A percentile compares a stretch with the other conserved stretches of the same genome.
phyloP scores from a whole-genome alignment of 805 yeast genomes.

The Candida sithepensis region DNA sequence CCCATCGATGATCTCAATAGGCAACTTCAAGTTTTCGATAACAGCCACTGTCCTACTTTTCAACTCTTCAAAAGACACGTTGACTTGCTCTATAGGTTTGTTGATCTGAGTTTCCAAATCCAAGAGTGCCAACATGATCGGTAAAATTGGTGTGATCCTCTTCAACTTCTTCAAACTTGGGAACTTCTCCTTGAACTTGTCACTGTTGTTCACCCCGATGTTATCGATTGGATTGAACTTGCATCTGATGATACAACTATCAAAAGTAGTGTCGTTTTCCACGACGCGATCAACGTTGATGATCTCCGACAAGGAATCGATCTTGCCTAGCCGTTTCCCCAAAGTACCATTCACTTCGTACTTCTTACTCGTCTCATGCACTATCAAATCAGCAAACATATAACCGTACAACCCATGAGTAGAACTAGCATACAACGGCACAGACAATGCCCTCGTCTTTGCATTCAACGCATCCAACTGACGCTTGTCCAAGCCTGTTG shows the following conservation, averaged over 20 bases:
- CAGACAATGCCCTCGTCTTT: conserved; percentile 49
- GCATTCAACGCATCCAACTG: conserved; percentile 48
- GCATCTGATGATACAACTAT: conserved; percentile 36
- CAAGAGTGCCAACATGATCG: conserved; percentile 55
- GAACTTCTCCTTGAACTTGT: conserved; percentile 27
- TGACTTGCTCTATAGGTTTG: conserved; percentile 21
- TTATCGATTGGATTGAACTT: conserved; percentile 35
- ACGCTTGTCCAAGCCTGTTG: conserved; percentile 53
- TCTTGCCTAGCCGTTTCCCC: conserved; percentile 49
- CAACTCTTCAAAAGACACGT: conserved; percentile 29
- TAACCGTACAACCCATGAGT: conserved; percentile 81
- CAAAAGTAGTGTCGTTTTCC: conserved; percentile 35
- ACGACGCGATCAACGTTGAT: conserved; percentile 34
- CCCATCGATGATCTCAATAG: conserved; percentile 36
- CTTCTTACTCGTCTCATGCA: conserved; percentile 53
- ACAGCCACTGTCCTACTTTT: conserved; percentile 26
- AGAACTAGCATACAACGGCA: conserved; percentile 68
- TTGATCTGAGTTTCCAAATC: conserved; percentile 31
- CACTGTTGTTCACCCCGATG: conserved; percentile 31
- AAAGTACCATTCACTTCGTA: conserved; percentile 20
- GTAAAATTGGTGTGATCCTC: conserved; percentile 53
- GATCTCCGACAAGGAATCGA: conserved; percentile 40
- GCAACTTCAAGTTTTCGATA: conserved; percentile 40
- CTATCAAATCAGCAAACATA: conserved; percentile 72
- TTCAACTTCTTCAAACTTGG: conserved; percentile 37